Evolutionary conservation across 2,329 filamentous ascomycete genomes (phyloP), one percentile per base, ranked within the genome.

Genomic region (Grosmannia penicillata): DNA sequence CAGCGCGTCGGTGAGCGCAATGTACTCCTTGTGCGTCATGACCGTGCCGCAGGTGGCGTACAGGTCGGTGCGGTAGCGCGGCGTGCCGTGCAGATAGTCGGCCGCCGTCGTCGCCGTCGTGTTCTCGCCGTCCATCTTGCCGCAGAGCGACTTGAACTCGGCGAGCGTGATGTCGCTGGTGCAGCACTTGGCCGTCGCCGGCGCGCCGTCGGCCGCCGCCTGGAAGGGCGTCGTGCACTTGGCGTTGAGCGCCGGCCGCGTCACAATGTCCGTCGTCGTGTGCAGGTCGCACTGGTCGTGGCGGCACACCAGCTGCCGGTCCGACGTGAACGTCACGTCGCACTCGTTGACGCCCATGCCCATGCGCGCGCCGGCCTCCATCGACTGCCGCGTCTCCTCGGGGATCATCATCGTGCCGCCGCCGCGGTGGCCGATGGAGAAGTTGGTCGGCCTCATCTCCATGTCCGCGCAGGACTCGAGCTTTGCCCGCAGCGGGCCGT

Each of bases 91-190:
- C 42, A 74, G 67, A 57, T 68, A 79, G 46, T 72, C 68, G 27
- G 61, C 54, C 0, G 70, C 58, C 2, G 66, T 81, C 17, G 68
- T 68, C 25, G 74, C 77, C 33, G 60, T 65, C 45, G 62, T 54
- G 49, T 78, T 75, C 51, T 58, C 69, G 36, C 70, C 70, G 50
- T 83, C 78, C 75, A 80, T 81, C 58, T 81, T 82, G 49, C 68
- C 69, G 57, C 78, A 83, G 6, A 83, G 68, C 6, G 66, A 61
- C 55, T 74, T 72, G 63, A 73, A 82, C 56, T 83, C 79, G 33
- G 63, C 63, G 26, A 78, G 58, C 1, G 78, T 82, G 50, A 83
- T 71, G 51, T 83, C 79, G 48, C 68, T 75, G 3, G 78, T 82
- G 63, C 78, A 83, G 63, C 78, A 83, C 46, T 70, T 71, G 11